Conservation (phyloP, 805 yeast species). For the Candida verbasci region DNA sequence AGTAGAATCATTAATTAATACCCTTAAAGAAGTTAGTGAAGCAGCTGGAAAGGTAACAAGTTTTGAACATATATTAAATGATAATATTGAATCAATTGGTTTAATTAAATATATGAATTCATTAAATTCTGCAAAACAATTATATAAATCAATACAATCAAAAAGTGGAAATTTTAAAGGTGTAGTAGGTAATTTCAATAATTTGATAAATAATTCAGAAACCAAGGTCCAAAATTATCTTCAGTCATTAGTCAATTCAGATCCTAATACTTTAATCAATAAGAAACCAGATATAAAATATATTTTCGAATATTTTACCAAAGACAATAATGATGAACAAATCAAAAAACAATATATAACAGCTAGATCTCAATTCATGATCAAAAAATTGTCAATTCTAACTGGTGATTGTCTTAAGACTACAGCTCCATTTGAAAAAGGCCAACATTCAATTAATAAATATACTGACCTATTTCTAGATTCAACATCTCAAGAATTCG, state of each 20-base stretch:
- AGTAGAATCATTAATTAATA: slow-evolving; percentile 52
- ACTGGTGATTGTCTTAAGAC: slow-evolving; percentile 17
- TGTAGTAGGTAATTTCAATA: slow-evolving; percentile 55
- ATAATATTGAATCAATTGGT: slow-evolving; percentile 38
- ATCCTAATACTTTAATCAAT: slow-evolving; percentile 15
- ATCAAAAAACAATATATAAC: slow-evolving; percentile 15
- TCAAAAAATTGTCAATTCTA: slow-evolving; percentile 40
- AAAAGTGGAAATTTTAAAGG: slow-evolving; percentile 59
- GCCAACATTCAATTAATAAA: slow-evolving; percentile 51
- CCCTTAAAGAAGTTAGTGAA: slow-evolving; percentile 46
- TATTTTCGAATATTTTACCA: slow-evolving; percentile 43
- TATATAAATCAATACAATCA: slow-evolving; percentile 41
- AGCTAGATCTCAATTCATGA: slow-evolving; percentile 26
- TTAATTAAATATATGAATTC: slow-evolving; percentile 29
- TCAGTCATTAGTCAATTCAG: slow-evolving; percentile 3
- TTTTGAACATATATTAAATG: slow-evolving; percentile 32
- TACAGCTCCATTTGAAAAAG: slow-evolving; percentile 53
- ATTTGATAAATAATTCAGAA: slow-evolving; percentile 55
- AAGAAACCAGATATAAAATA: slow-evolving; percentile 32
- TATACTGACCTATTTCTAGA: slow-evolving; percentile 52
- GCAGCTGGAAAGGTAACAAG: slow-evolving; percentile 43
- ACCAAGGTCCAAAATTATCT: slow-evolving; percentile 42
- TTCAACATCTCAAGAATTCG: slow-evolving; percentile 46
- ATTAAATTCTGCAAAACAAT: slow-evolving; percentile 36
- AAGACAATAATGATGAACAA: slow-evolving; percentile 18